Percentiles rank a stretch among this genome's conserved stretches.
These are phyloP conservation scores for Penstemon barbatus DNA, from an alignment of 257 asterid species.

Conservation along the genomic window DNA sequence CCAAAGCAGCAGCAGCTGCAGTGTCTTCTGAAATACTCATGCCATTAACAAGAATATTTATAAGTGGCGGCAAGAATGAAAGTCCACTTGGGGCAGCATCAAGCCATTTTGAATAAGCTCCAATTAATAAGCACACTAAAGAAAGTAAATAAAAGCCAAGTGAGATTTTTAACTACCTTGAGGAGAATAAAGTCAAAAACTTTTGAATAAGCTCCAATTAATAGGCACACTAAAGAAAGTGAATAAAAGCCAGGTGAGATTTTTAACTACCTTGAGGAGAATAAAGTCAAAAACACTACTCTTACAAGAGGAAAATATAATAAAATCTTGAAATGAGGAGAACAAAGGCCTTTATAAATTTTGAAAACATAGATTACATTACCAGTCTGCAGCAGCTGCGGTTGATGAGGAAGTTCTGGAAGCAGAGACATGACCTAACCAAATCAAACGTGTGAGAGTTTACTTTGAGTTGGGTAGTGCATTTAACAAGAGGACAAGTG, in stretches of 20 bases:
- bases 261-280: slow-evolving; percentile 21
- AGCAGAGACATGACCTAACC: slow-evolving; percentile 83
- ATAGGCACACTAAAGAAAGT: slow-evolving; percentile 64
- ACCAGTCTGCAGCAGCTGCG: slow-evolving; percentile 98
- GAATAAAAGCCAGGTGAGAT: slow-evolving; percentile 23
- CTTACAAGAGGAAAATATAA: slow-evolving; percentile 14
- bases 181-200: slow-evolving; percentile 20
- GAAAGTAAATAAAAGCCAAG: slow-evolving; percentile 27
- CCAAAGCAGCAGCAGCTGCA: slow-evolving; percentile 96
- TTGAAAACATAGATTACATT: slow-evolving; percentile 26
- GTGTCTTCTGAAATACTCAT: slow-evolving; percentile 93
- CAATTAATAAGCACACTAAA: slow-evolving; percentile 79
- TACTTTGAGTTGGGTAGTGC: slow-evolving; percentile 5
- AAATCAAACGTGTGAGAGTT: slow-evolving; percentile 25
- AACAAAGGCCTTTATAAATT: slow-evolving; percentile 17
- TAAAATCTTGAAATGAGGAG: slow-evolving; percentile 7
- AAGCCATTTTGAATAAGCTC: slow-evolving; percentile 97
- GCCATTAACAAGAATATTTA: slow-evolving; percentile 90
- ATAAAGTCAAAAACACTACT: slow-evolving; percentile 21
- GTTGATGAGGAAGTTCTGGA: slow-evolving; percentile 88
- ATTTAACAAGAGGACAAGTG: slow-evolving; percentile 7
- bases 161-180: slow-evolving; percentile 15
- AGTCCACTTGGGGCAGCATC: slow-evolving; percentile 78
- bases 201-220: slow-evolving; percentile 89
- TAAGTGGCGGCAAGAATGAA: slow-evolving; percentile 82